These are phyloP conservation scores for Tetrahymena elliotti DNA, from an alignment of 73 alveolate genomes.

Conservation along the genomic window DNA sequence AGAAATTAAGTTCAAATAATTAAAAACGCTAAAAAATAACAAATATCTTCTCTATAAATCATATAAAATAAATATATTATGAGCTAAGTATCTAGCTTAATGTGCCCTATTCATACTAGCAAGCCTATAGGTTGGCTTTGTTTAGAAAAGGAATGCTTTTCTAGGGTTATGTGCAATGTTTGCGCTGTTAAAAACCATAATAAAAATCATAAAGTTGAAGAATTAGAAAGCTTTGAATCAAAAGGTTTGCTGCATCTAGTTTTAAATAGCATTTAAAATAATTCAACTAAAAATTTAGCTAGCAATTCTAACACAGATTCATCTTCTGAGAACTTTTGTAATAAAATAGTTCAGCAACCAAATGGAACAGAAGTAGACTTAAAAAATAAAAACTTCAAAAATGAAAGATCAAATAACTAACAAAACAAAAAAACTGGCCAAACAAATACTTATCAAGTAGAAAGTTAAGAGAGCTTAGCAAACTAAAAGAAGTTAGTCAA, in stretches of 20 bases:
- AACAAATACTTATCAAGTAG: not conserved
- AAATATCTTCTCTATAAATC: too few relatives aligned
- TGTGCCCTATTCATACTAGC: conserved; percentile 8
- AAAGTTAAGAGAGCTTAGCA: not conserved
- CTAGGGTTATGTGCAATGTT: conserved; percentile 31
- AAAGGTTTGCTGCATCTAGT: not conserved
- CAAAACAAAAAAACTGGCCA: not conserved
- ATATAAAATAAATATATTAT: not conserved
- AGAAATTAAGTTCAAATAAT: not conserved
- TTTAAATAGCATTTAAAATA: not conserved
- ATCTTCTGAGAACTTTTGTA: not conserved
- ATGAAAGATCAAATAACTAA: not conserved
- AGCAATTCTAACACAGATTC: not conserved
- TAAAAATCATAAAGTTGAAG: conserved; percentile 15
- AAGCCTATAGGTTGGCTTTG: conserved; percentile 24
- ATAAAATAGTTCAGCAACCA: not conserved
- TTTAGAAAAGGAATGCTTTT: conserved; percentile 18
- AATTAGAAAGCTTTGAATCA: not conserved
- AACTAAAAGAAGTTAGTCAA: not conserved
- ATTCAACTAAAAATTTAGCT: not conserved
- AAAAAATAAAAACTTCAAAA: not conserved
- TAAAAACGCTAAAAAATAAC: too few relatives aligned
- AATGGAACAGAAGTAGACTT: not conserved
- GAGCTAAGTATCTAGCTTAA: not conserved
- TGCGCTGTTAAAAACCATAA: conserved; percentile 44